Evolutionary conservation across 208 protist species (phyloP).

Genomic region (Acanthamoeba royreba): DNA sequence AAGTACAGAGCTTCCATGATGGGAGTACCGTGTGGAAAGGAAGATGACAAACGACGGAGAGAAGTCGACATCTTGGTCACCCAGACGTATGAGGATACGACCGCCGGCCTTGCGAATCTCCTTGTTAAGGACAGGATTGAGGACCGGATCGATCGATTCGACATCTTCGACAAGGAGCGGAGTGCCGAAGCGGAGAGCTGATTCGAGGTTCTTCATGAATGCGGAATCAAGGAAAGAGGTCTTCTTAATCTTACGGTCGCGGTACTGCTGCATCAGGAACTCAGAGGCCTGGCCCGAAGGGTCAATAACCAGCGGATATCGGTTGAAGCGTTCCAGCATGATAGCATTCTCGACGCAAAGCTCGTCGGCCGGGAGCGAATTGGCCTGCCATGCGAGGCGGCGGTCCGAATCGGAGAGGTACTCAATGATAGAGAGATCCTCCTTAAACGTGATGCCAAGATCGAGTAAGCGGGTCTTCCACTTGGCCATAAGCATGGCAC

Average conservation of each 20-base stretch:
- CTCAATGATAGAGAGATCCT: slow-evolving; percentile 87
- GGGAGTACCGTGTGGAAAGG: slow-evolving; percentile 95
- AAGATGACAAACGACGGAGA: slow-evolving; percentile 95
- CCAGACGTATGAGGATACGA: slow-evolving; percentile 92
- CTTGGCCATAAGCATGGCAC: slow-evolving; percentile 83
- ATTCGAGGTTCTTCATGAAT: slow-evolving; percentile 98
- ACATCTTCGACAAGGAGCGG: slow-evolving; percentile 98
- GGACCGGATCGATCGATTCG: slow-evolving; percentile 97
- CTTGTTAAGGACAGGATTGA: slow-evolving; percentile 97
- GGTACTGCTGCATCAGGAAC: slow-evolving; percentile 90
- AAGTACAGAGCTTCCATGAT: too few species aligned
- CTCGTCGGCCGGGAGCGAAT: slow-evolving; percentile 93
- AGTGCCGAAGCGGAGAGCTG: slow-evolving; percentile 96
- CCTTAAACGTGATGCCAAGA: slow-evolving; percentile 79
- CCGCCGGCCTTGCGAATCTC: slow-evolving; percentile 94
- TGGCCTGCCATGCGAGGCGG: slow-evolving; percentile 91
- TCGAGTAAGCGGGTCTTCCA: slow-evolving; percentile 85
- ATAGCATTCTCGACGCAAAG: slow-evolving; percentile 97
- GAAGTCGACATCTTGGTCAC: slow-evolving; percentile 97
- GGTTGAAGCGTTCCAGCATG: slow-evolving; percentile 89
- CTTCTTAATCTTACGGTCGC: slow-evolving; percentile 74
- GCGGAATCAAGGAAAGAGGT: slow-evolving; percentile 75
- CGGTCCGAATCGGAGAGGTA: slow-evolving; percentile 91
- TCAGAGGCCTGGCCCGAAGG: slow-evolving; percentile 93
- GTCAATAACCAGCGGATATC: slow-evolving; percentile 98